Evolutionary conservation across 2,329 filamentous ascomycete genomes (phyloP).

Genomic region (Sclerotinia nivalis): DNA sequence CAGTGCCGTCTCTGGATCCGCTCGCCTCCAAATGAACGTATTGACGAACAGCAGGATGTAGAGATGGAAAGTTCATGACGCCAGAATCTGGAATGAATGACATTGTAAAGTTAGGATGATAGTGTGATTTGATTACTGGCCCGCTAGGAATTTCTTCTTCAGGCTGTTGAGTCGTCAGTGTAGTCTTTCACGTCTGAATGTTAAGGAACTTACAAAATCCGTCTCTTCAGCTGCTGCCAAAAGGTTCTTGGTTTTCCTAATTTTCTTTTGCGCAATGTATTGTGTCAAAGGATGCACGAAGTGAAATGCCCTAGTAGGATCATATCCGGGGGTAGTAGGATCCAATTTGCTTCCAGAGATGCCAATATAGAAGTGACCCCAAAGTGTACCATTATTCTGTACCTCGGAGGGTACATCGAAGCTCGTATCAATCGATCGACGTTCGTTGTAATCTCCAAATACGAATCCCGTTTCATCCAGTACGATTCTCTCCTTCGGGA

Average conservation of each 20-base stretch:
- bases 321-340: conserved; percentile 70
- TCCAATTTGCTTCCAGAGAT: conserved; percentile 76
- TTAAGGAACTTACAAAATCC: conserved; percentile 48
- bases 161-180: conserved; percentile 49
- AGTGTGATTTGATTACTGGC: conserved; percentile 80
- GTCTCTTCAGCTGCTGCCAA: conserved; percentile 56
- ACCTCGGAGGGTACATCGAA: conserved; percentile 77
- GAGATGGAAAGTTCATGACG: conserved; percentile 61
- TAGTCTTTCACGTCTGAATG: conserved; percentile 39
- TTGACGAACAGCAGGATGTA: conserved; percentile 74
- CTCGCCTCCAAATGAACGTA: conserved; percentile 78
- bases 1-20: conserved; percentile 77
- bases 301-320: conserved; percentile 74
- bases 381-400: conserved; percentile 90
- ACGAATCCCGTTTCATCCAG: conserved; percentile 79
- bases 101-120: conserved; percentile 91
- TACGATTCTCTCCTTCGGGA: conserved; percentile 68
- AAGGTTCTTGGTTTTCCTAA: conserved; percentile 82
- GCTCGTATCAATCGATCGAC: conserved; percentile 71
- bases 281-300: conserved; percentile 85
- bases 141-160: conserved; percentile 55
- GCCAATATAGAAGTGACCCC: conserved; percentile 89
- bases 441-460: conserved; percentile 77
- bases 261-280: conserved; percentile 89
- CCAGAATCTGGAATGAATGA: conserved; percentile 83